Evolutionary conservation across 129 eudicot genomes (phyloP), one percentile per base, ranked within the genome.

Genomic region (Logfia minima): DNA sequence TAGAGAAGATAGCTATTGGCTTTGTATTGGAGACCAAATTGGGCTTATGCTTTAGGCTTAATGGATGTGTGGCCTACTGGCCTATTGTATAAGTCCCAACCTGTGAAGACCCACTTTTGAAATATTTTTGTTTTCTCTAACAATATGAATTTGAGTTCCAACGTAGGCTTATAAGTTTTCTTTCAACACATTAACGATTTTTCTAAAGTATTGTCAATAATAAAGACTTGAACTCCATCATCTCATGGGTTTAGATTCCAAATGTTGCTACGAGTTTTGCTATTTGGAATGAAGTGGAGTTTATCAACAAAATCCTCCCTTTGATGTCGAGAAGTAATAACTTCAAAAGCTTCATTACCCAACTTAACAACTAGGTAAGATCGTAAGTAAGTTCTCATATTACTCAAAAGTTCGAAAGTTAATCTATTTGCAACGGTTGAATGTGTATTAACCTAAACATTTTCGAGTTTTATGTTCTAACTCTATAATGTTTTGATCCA

Each of bases 281-380:
- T 52, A 62, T 79, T 61, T 64, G 62, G 65, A 64, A 79, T 8
- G 65, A 61, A 2, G 68, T 22, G 9, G 77, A 79, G 11, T 79
- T 71, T 37, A 28, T 64, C 43, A 45, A 26, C 65, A 63, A 71
- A 18, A 39, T 79, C 56, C 77, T 79, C 41, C 77, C 83, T 31
- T 35, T n/a, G 72, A 70, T 70, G 48, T 70, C 77, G 10, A 79
- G 32, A 62, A 79, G 72, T 59, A 79, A 71, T 21, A 71, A 45
- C 17, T 45, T 79, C 19, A 66, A 71, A 23, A 71, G 77, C 67
- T 79, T 62, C 41, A 23, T 79, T 19, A 71, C 77, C 2, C 83
- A 79, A 72, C 72, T 79, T 55, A 34, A 71, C 66, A 70, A 71
- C 26, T 79, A 71, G 62, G 77, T 71, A 79, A 79, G 72, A 69